A percentile compares a stretch with the other conserved stretches of the same genome.
These are phyloP conservation scores for Trypanosoma grayi DNA, from an alignment of 208 protist genomes.

Conservation along the genomic window DNA sequence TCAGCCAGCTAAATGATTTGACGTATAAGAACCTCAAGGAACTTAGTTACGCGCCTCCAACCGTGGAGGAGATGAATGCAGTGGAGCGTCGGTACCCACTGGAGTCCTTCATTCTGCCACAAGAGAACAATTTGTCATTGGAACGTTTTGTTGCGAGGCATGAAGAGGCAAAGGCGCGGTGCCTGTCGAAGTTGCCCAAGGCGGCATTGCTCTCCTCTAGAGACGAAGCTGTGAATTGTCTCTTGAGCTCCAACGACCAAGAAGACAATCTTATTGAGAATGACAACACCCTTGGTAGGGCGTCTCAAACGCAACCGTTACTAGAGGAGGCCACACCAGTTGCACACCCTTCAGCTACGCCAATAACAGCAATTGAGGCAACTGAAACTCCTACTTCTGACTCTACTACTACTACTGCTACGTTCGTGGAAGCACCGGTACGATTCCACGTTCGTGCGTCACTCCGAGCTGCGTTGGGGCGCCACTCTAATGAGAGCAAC, in stretches of 20 bases:
- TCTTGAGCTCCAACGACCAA: background rate
- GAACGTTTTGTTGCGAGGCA: slow-evolving; percentile 61
- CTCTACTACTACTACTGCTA: too few relatives aligned
- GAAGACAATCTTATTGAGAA: background rate
- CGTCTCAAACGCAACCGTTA: too few relatives aligned
- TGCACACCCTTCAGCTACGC: background rate
- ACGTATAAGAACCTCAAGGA: slow-evolving; percentile 52
- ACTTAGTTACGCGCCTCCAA: slow-evolving; percentile 84
- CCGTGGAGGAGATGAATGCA: slow-evolving; percentile 47
- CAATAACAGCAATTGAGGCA: background rate
- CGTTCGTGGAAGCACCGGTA: background rate
- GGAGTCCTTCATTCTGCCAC: slow-evolving; percentile 74
- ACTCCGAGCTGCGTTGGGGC: background rate
- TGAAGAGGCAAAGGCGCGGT: slow-evolving; percentile 44
- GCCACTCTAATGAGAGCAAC: too few relatives aligned
- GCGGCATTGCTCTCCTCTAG: slow-evolving; percentile 34
- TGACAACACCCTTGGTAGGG: too few relatives aligned
- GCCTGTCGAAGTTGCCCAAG: slow-evolving; percentile 25
- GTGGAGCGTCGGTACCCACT: slow-evolving; percentile 75
- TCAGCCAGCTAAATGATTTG: slow-evolving; percentile 42
- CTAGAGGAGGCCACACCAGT: too few relatives aligned
- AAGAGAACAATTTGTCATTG: slow-evolving; percentile 71
- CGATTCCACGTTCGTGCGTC: slow-evolving; percentile 15
- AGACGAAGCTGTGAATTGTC: slow-evolving; percentile 35
- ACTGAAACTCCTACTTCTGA: too few relatives aligned